Percentiles rank a stretch among this genome's conserved stretches.
Evolutionary conservation across 352 stramenopile species (phyloP).

Genomic region (Phytophthora pisi): DNA sequence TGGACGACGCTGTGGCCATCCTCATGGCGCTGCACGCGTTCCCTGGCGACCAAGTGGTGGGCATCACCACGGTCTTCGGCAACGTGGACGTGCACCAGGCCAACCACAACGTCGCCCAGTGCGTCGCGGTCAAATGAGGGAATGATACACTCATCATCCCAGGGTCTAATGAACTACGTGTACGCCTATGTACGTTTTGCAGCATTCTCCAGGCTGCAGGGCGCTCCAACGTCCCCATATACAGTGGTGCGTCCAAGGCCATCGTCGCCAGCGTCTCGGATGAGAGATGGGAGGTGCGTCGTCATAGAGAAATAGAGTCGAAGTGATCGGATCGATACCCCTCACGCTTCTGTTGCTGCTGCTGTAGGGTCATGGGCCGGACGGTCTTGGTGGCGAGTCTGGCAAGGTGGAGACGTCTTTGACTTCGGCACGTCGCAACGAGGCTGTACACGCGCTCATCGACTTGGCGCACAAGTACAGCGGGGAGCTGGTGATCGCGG

Average conservation of each 20-base stretch:
- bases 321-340: background rate
- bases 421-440: slow-evolving; percentile 50
- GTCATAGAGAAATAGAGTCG: background rate
- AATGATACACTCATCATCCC: background rate
- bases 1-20: slow-evolving; percentile 81
- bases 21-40: slow-evolving; percentile 76
- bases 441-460: slow-evolving; percentile 71
- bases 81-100: slow-evolving; percentile 85
- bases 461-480: slow-evolving; percentile 58
- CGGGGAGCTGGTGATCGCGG: slow-evolving; percentile 77
- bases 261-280: slow-evolving; percentile 73
- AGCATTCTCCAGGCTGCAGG: slow-evolving; percentile 70
- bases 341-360: slow-evolving; percentile 4
- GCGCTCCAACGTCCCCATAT: slow-evolving; percentile 57
- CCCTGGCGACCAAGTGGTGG: slow-evolving; percentile 56
- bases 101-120: slow-evolving; percentile 85
- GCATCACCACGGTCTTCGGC: slow-evolving; percentile 82
- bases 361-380: slow-evolving; percentile 64
- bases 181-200: background rate
- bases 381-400: slow-evolving; percentile 67
- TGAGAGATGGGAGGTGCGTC: slow-evolving; percentile 59
- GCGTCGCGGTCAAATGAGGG: slow-evolving; percentile 16
- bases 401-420: slow-evolving; percentile 44
- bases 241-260: slow-evolving; percentile 65
- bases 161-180: background rate